A percentile compares a stretch with the other conserved stretches of the same genome.
phyloP scores from a whole-genome alignment of 352 stramenopile species.

The Phytophthora pinifolia region DNA sequence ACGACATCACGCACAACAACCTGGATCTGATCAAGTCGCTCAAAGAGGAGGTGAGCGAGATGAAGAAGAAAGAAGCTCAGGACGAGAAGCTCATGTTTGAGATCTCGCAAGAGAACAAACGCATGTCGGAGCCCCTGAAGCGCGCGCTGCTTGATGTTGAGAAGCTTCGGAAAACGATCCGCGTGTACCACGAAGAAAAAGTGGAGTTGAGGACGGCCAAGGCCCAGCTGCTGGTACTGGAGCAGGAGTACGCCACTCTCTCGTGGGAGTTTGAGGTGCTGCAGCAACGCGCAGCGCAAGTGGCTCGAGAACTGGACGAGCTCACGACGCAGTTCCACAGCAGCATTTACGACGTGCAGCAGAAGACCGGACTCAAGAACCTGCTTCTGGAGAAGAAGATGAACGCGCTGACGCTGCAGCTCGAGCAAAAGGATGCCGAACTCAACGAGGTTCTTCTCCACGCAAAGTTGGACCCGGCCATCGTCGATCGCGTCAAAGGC shows the following conservation, averaged over 20 bases:
- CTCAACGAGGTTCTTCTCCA: conserved; percentile 91
- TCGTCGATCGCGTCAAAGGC: conserved; percentile 82
- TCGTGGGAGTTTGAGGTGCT: conserved; percentile 95
- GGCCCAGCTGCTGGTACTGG: conserved; percentile 80
- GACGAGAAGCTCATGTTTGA: conserved; percentile 95
- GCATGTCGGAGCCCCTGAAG: conserved; percentile 94
- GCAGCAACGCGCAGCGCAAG: conserved; percentile 82
- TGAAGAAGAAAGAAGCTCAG: conserved; percentile 94
- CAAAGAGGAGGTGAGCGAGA: conserved; percentile 94
- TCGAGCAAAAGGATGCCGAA: conserved; percentile 92
- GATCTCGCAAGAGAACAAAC: conserved; percentile 95
- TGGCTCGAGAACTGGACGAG: conserved; percentile 87
- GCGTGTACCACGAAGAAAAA: conserved; percentile 71
- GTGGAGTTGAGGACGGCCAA: conserved; percentile 66
- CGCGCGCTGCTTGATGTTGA: conserved; percentile 83
- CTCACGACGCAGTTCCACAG: conserved; percentile 89
- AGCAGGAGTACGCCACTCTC: conserved; percentile 88
- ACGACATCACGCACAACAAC: conserved; percentile 97
- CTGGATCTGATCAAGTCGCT: conserved; percentile 95
- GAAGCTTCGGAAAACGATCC: conserved; percentile 62
- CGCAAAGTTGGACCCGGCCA: conserved; percentile 88
- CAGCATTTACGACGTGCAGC: conserved; percentile 92
- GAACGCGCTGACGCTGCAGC: conserved; percentile 67
- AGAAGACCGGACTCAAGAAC: conserved; percentile 93
- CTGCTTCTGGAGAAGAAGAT: conserved; percentile 96